These are phyloP conservation scores for Penicillium oxalicum DNA, from an alignment of 2,329 filamentous ascomycete genomes.

Conservation along the genomic window DNA sequence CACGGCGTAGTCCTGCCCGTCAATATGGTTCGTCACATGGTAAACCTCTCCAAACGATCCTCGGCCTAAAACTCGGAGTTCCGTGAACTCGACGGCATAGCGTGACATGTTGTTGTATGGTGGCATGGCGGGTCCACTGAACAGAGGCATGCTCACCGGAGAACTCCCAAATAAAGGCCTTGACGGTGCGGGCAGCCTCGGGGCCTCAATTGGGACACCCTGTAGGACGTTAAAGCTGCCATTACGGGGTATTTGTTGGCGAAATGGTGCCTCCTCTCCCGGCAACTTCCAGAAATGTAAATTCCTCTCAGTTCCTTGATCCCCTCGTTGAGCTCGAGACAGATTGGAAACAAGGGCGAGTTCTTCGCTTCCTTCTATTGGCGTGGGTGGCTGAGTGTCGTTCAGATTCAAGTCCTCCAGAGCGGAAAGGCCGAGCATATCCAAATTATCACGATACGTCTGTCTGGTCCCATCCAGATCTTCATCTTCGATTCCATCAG, in stretches of 20 bases:
- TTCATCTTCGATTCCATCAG: constrained; percentile 36
- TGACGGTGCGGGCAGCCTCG: constrained; percentile 18
- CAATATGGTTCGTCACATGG: constrained; percentile 55
- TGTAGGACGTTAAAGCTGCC: constrained; percentile 17
- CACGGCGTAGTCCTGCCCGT: constrained; percentile 58
- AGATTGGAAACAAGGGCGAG: constrained; percentile 19
- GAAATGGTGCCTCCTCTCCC: constrained; percentile 9
- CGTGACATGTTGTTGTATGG: constrained; percentile 33
- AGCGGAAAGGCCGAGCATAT: constrained; percentile 34
- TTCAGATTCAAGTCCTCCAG: constrained; percentile 32
- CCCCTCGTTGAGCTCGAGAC: constrained; percentile 4
- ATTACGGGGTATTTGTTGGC: constrained; percentile 13
- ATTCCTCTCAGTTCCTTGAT: constrained; percentile 12
- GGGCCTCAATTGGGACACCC: constrained; percentile 20
- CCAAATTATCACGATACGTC: constrained; percentile 41
- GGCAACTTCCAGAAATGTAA: constrained; percentile 10
- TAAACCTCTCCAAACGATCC: constrained; percentile 63
- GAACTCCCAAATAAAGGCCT: constrained; percentile 26
- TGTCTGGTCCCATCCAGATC: constrained; percentile 32
- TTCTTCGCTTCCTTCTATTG: constrained; percentile 20
- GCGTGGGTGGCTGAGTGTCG: constrained; percentile 12
- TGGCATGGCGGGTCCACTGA: constrained; percentile 20
- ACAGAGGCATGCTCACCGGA: constrained; percentile 28
- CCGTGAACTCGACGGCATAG: constrained; percentile 48
- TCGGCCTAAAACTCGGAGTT: constrained; percentile 54